Percentiles rank a stretch among this genome's conserved stretches.
Evolutionary conservation across 345 rosid species (phyloP).

Genomic region (Aquilaria yunnanensis): DNA sequence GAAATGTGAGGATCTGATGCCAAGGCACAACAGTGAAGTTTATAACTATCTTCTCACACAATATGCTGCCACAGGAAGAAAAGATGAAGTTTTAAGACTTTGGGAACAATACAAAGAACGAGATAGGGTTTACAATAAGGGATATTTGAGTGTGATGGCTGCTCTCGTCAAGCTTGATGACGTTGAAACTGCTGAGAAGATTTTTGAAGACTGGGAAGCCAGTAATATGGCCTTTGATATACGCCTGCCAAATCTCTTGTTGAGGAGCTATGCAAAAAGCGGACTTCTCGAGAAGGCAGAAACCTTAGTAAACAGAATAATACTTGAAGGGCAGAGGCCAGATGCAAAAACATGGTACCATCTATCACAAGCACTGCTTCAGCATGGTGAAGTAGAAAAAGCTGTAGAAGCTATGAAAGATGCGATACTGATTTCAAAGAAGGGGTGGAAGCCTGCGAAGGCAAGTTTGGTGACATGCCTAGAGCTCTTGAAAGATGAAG

Average conservation of each 20-base stretch:
- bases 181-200: conserved; percentile 31
- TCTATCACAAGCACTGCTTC: conserved; percentile 21
- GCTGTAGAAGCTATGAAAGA: conserved; percentile 28
- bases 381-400: conserved; percentile 10
- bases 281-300: conserved; percentile 34
- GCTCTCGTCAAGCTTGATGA: conserved; percentile 36
- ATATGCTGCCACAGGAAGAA: conserved; percentile 28
- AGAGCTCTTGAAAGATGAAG: conserved; percentile 17
- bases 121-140: conserved; percentile 14
- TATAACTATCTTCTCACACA: conserved; percentile 22
- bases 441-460: conserved; percentile 11
- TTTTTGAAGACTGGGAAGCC: conserved; percentile 37
- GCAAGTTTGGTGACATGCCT: conserved; percentile 17
- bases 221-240: conserved; percentile 7
- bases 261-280: conserved; percentile 20
- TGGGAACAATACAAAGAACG: conserved; percentile 31
- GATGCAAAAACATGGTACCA: conserved; percentile 20
- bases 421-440: conserved; percentile 12
- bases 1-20: conserved; percentile 20
- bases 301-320: conserved; percentile 9
- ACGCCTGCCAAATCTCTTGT: conserved; percentile 21
- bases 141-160: conserved; percentile 14
- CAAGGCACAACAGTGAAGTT: not conserved
- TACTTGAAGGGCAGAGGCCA: conserved; percentile 19
- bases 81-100: conserved; percentile 33